Evolutionary conservation across 2,329 filamentous ascomycete genomes (phyloP), one percentile per base, ranked within the genome.

Genomic region (Lachnellula hyalina): DNA sequence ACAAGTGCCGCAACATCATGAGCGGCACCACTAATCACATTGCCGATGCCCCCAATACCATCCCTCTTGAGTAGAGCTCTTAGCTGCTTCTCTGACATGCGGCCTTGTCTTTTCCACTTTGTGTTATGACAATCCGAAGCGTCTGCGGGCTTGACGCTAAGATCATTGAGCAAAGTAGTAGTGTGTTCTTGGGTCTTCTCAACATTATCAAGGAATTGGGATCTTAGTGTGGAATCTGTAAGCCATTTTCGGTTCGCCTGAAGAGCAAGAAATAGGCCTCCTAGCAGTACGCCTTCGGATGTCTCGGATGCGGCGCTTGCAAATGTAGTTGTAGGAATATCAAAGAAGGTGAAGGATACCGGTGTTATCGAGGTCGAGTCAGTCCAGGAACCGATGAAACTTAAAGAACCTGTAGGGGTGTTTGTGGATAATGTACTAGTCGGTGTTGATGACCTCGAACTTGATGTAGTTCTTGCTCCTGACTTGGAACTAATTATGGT

Each of bases 31-130:
- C n/a, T 44, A 15, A 58, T 52, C 2, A 25, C 50, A 35, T 14
- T 21, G 11, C 46, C 52, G 5, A 54, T 35, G 23, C 46, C 19
- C 12, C 23, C 32, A 41, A 58, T 35, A 15, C 54, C 28, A 28
- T 45, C 47, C 41, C 56, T 50, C 38, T 59, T 35, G 17, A 54
- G 47, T n/a, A 51, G n/a, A 21, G 36, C 44, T 50, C 53, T 53
- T 5, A 56, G 38, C 25, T 56, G 47, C 56, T 35, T 51, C 28
- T 56, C 56, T 23, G 53, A 54, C 6, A 56, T 15, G 7, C 28
- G 28, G 6, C 4, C 36, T 28, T 52, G 46, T 36, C 50, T 50
- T 32, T 40, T 51, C 17, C 51, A 46, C 51, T 59, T 56, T 35
- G 45, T 49, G 15, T 51, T 57, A 17, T 47, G 48, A 42, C 51